These are phyloP conservation scores for Alisma plantagoaquatica DNA, from an alignment of 106 monocot genomes.

Conservation along the genomic window DNA sequence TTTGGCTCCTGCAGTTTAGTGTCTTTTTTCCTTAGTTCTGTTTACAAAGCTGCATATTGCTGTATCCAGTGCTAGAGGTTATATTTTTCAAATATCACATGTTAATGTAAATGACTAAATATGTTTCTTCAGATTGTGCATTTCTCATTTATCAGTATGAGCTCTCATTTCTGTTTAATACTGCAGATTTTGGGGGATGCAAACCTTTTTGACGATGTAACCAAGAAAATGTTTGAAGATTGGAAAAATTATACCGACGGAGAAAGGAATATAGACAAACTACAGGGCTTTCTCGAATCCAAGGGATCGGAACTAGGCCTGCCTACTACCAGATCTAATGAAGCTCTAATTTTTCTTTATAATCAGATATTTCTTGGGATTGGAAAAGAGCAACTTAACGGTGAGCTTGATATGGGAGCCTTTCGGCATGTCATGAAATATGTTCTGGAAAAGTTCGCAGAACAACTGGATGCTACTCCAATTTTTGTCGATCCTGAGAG, in stretches of 20 bases:
- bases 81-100: too few species aligned
- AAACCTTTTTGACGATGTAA: slow-evolving; percentile 8
- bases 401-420: slow-evolving; percentile 9
- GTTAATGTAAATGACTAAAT: too few species aligned
- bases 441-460: slow-evolving; percentile 25
- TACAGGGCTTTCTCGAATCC: slow-evolving; percentile 22
- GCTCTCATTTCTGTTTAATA: too few species aligned
- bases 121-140: too few species aligned
- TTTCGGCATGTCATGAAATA: slow-evolving; percentile 23
- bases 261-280: slow-evolving; percentile 12
- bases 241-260: slow-evolving; percentile 15
- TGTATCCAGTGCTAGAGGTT: too few species aligned
- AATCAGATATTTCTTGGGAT: slow-evolving; percentile 27
- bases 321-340: slow-evolving; percentile 28
- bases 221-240: slow-evolving; percentile 21
- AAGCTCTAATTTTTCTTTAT: slow-evolving; percentile 28
- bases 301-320: slow-evolving; percentile 27
- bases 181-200: slow-evolving; percentile 30
- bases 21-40: too few species aligned
- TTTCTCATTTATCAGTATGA: too few species aligned
- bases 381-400: slow-evolving; percentile 14
- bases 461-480: slow-evolving; percentile 36
- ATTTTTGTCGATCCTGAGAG: slow-evolving; percentile 23
- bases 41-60: too few species aligned
- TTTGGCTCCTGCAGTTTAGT: too few species aligned